These are phyloP conservation scores for Ogataea neopini DNA, from an alignment of 805 yeast genomes.

Conservation along the genomic window DNA sequence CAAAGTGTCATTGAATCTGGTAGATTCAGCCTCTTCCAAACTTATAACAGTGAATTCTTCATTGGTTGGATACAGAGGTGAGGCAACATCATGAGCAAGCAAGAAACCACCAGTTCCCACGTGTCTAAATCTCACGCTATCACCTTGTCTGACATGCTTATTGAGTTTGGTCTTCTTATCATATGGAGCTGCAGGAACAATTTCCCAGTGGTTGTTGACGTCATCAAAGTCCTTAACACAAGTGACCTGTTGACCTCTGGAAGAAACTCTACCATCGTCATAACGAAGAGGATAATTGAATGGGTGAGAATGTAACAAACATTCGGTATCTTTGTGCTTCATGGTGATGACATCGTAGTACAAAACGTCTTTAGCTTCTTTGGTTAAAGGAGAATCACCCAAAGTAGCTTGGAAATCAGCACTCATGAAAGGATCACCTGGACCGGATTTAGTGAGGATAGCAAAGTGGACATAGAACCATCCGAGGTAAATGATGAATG, in stretches of 20 bases:
- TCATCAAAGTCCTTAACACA: constrained; percentile 56
- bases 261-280: constrained; percentile 93
- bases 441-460: constrained; percentile 82
- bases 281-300: constrained; percentile 83
- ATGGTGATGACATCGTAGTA: constrained; percentile 76
- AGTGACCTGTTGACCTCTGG: constrained; percentile 94
- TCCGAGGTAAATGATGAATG: constrained; percentile 75
- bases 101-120: constrained; percentile 75
- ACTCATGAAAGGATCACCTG: constrained; percentile 96
- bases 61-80: constrained; percentile 88
- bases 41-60: constrained; percentile 85
- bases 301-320: constrained; percentile 80
- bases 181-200: constrained; percentile 60
- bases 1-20: constrained; percentile 68
- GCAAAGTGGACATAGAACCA: constrained; percentile 94
- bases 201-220: constrained; percentile 80
- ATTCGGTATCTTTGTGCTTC: constrained; percentile 76
- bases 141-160: constrained; percentile 66
- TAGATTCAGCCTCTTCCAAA: constrained; percentile 56
- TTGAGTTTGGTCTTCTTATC: constrained; percentile 41
- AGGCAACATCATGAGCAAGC: constrained; percentile 93
- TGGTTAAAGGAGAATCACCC: constrained; percentile 77
- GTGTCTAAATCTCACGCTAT: constrained; percentile 77
- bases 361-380: constrained; percentile 67
- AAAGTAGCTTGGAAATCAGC: constrained; percentile 91